These are phyloP conservation scores for Pestalotiopsis sp. DNA, from an alignment of 2,329 filamentous ascomycete species.

Conservation along the genomic window DNA sequence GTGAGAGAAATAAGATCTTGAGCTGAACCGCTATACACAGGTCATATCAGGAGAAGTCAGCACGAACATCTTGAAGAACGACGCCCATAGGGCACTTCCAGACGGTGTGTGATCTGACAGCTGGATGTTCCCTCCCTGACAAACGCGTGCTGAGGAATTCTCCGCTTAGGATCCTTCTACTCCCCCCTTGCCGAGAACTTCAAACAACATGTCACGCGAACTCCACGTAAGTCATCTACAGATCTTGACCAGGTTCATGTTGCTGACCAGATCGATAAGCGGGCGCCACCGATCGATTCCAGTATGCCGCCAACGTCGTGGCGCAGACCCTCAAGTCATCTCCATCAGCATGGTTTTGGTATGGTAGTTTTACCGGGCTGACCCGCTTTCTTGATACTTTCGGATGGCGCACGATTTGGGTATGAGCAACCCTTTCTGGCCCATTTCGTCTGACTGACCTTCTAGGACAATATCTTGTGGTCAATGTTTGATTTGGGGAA, in stretches of 20 bases:
- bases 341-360: constrained; percentile 28
- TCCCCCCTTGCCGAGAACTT: constrained; percentile 22
- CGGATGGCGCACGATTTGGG: constrained; percentile 22
- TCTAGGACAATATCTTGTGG: not conserved
- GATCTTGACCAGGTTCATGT: too few relatives aligned
- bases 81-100: constrained; percentile 22
- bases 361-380: constrained; percentile 12
- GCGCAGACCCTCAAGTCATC: constrained; percentile 15
- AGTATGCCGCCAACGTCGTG: constrained; percentile 25
- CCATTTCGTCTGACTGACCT: not conserved
- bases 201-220: constrained; percentile 22
- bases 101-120: constrained; percentile 13
- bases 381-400: constrained; percentile 22
- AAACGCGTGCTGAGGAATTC: not conserved
- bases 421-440: not conserved
- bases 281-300: constrained; percentile 16
- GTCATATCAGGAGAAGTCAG: constrained; percentile 30
- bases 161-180: constrained; percentile 21
- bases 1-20: too few relatives aligned
- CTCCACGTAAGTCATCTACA: constrained; percentile 18
- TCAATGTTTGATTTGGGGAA: not conserved
- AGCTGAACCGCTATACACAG: constrained; percentile 10
- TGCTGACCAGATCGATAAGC: not conserved
- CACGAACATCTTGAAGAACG: constrained; percentile 29
- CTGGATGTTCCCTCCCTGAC: not conserved